Evolutionary conservation across 768 basidiomycete species (phyloP).

Genomic region (Naganishia onofrii): DNA sequence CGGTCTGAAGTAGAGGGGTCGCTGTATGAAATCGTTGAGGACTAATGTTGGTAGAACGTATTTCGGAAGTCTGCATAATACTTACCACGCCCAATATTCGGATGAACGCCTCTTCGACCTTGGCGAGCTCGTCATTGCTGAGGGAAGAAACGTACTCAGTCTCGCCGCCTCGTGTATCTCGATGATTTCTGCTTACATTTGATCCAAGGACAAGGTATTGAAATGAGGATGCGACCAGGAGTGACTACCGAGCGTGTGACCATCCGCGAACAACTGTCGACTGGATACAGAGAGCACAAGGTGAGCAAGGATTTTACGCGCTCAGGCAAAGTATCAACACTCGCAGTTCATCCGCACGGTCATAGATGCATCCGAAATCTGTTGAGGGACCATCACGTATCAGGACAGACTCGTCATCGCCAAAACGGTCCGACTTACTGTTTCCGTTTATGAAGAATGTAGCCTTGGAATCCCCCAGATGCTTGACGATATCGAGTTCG

Average conservation of each 20-base stretch:
- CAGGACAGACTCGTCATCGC: neutral
- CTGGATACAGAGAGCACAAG: slow-evolving; percentile 26
- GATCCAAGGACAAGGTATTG: slow-evolving; percentile 36
- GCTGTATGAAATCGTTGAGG: neutral
- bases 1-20: slow-evolving; percentile 41
- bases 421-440: slow-evolving; percentile 32
- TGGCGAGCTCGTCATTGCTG: slow-evolving; percentile 1
- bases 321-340: neutral
- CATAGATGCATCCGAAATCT: slow-evolving; percentile 16
- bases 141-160: neutral
- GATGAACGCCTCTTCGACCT: slow-evolving; percentile 49
- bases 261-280: slow-evolving; percentile 19
- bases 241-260: slow-evolving; percentile 50
- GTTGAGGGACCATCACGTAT: neutral
- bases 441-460: slow-evolving; percentile 53
- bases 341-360: too few relatives aligned
- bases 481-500: slow-evolving; percentile 18
- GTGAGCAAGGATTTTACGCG: neutral
- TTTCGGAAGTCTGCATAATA: neutral
- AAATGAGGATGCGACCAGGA: slow-evolving; percentile 49
- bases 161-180: neutral
- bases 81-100: slow-evolving; percentile 44
- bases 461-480: slow-evolving; percentile 36
- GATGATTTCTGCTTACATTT: slow-evolving; percentile 1
- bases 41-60: too few relatives aligned